Percentiles rank a stretch among this genome's conserved stretches.
Conservation (phyloP, 352 stramenopile genomes). For the Saprolegnia parasitica region DNA sequence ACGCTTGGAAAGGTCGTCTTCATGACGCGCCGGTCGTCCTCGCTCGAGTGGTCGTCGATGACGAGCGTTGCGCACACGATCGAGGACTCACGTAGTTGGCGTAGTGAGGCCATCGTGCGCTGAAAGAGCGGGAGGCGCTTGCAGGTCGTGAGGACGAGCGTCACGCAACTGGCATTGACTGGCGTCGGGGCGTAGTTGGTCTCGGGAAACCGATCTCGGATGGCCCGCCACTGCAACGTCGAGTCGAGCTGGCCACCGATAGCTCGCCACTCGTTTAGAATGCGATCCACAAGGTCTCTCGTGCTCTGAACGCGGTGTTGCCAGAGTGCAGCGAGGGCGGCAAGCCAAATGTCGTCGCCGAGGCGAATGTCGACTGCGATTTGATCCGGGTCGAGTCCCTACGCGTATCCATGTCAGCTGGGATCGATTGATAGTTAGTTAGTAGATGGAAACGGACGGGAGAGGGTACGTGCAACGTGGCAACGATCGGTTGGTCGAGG, state of each 20-base stretch:
- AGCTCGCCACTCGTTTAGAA: not conserved
- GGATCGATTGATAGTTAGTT: constrained; percentile 40
- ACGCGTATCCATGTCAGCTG: no score
- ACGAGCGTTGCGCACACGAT: constrained; percentile 45
- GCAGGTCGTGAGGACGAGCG: constrained; percentile 55
- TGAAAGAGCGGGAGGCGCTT: constrained; percentile 49
- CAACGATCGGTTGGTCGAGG: constrained; percentile 28
- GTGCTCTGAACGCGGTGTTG: constrained; percentile 10
- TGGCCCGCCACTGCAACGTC: constrained; percentile 31
- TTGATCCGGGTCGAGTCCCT: constrained; percentile 27
- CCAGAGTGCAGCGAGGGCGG: constrained; percentile 3
- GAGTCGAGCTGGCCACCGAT: constrained; percentile 27
- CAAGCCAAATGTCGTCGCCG: constrained; percentile 19
- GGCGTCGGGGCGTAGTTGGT: not conserved
- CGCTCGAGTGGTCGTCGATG: constrained; percentile 51
- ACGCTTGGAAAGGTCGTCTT: constrained; percentile 34
- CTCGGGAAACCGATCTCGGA: constrained; percentile 4
- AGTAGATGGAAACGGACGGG: constrained; percentile 33
- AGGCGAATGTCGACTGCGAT: constrained; percentile 5
- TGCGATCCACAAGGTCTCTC: not conserved
- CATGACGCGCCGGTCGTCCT: constrained; percentile 40
- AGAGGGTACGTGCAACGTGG: constrained; percentile 21
- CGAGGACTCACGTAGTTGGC: constrained; percentile 25
- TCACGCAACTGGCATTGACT: constrained; percentile 32
- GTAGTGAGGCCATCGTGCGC: constrained; percentile 35